Base-by-base conservation (phyloP, 495 filamentous ascomycete genomes). In the Apodospora peruviana region DNA sequence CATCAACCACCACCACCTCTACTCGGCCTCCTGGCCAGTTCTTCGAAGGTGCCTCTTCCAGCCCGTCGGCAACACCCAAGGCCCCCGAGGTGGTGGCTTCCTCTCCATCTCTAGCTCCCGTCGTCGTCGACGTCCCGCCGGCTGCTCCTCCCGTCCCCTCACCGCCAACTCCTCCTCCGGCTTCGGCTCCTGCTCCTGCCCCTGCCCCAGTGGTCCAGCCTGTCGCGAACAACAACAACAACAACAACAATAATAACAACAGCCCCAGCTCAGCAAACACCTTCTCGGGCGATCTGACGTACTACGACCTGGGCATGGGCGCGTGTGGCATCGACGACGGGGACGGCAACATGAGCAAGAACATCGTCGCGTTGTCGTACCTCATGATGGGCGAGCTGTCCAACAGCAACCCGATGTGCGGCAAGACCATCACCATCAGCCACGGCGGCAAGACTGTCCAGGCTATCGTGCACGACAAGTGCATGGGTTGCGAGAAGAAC, bases 381-480 rank as follows among this genome's bases (percentile, higher is more conserved):
- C 58, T 58, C 18, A 52, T 67, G 48, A 69, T 71, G 43, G 71
- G 75, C 43, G 57, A 70, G 23, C 69, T 71, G 55, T 65, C 66
- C 58, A 74, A 74, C 47, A 70, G 68, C 44, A 77, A 88, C 64
- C 68, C 71, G 35, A 76, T 76, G 67, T 91, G 87, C 67, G 82
- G 79, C 62, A 77, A 78, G 68, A 77, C 65, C 36, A 80, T 87
- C 63, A 81, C 75, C 34, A 77, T 91, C 69, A 66, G 51, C 19
- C 58, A 55, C 37, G 61, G 66, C 24, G 83, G 82, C 65, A 79
- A 78, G 63, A 76, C 76, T 16, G 57, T 60, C 42, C 72, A 53
- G 4, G 85, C 78, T 32, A 73, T 45, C 11, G 78, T 88, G 40
- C 79, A 79, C 35, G 87, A 91, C 76, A 86, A 87, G 70, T 91